A percentile compares a stretch with the other conserved stretches of the same genome.
Evolutionary conservation across 805 yeast species (phyloP).

Genomic region (Saccharomycopsis babjevae): DNA sequence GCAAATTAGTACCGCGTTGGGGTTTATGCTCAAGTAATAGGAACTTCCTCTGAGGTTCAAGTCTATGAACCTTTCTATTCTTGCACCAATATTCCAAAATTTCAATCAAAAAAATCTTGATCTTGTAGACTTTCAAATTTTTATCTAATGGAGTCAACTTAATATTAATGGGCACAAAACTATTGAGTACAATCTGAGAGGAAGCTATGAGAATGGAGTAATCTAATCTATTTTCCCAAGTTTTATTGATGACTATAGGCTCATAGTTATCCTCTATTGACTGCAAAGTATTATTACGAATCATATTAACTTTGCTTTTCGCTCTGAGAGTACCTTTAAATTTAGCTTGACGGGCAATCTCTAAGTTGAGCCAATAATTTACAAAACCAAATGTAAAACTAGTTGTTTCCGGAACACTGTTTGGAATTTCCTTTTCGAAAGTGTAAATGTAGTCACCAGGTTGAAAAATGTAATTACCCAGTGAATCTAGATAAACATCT

Average conservation of each 20-base stretch:
- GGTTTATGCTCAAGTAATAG: conserved; percentile 76
- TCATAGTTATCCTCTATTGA: conserved; percentile 75
- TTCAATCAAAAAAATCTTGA: conserved; percentile 79
- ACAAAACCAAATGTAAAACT: conserved; percentile 76
- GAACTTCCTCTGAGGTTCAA: conserved; percentile 81
- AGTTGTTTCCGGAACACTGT: conserved; percentile 73
- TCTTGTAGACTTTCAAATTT: conserved; percentile 66
- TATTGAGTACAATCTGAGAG: conserved; percentile 76
- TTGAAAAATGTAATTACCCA: conserved; percentile 37
- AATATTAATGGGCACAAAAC: conserved; percentile 76
- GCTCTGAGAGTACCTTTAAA: conserved; percentile 72
- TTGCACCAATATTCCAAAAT: conserved; percentile 84
- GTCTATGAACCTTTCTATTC: conserved; percentile 77
- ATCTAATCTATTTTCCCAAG: conserved; percentile 87
- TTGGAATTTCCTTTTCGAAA: conserved; percentile 80
- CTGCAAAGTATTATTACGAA: conserved; percentile 68
- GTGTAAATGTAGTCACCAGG: conserved; percentile 92
- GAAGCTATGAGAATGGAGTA: conserved; percentile 90
- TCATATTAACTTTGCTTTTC: conserved; percentile 48
- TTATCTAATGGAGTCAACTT: conserved; percentile 80
- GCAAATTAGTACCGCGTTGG: conserved; percentile 34
- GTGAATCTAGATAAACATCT: conserved; percentile 14
- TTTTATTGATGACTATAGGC: conserved; percentile 81
- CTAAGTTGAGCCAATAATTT: conserved; percentile 56
- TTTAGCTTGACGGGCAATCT: conserved; percentile 69